A percentile compares a stretch with the other conserved stretches of the same genome.
phyloP scores from a whole-genome alignment of 345 rosid genomes.

The Lepidium aucheri region DNA sequence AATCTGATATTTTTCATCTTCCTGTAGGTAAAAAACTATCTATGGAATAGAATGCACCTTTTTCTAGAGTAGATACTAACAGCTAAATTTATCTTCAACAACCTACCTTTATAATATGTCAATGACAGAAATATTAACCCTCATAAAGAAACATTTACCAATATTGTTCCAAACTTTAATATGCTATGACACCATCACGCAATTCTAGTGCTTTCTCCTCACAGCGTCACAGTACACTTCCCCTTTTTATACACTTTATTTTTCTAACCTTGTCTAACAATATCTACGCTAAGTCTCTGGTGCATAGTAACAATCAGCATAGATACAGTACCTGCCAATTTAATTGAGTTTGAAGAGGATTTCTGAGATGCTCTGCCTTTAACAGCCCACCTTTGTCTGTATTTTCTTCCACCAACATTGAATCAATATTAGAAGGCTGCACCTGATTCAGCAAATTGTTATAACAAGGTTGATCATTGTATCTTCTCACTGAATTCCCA shows the following conservation, averaged over 20 bases:
- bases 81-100: neutral
- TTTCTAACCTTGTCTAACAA: neutral
- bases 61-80: neutral
- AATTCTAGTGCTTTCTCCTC: neutral
- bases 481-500: conserved; percentile 36
- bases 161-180: neutral
- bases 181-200: neutral
- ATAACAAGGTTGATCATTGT: conserved; percentile 31
- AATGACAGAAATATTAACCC: neutral
- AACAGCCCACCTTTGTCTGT: conserved; percentile 29
- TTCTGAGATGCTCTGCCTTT: conserved; percentile 27
- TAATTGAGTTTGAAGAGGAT: conserved; percentile 39
- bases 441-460: conserved; percentile 23
- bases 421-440: conserved; percentile 26
- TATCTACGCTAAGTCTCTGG: neutral
- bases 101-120: neutral
- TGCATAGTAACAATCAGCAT: neutral
- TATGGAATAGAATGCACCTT: neutral
- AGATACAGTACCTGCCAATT: conserved; percentile 58
- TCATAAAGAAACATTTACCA: neutral
- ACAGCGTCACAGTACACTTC: neutral
- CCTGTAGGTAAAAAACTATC: neutral
- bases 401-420: conserved; percentile 27
- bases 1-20: neutral
- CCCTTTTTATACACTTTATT: neutral